Base-by-base conservation (phyloP, 2,329 filamentous ascomycete species). In the Pseudogymnoascus sp. region DNA sequence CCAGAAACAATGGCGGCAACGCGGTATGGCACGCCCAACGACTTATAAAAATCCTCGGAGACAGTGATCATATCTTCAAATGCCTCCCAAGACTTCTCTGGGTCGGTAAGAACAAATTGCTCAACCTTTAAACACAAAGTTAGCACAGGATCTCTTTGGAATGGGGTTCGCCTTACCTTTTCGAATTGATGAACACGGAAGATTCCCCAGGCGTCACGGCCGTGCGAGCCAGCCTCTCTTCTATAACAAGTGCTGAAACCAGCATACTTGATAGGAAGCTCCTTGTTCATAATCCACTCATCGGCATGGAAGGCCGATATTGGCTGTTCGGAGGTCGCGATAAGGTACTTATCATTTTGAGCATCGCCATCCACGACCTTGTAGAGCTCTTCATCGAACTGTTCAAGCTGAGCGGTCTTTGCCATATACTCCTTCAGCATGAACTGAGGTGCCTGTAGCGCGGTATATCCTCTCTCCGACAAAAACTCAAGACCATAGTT, bases 121-220 rank as follows among this genome's bases (percentile, higher is more conserved):
- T 93, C 89, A 62, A 91, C 84, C 86, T 73, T 77, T 70, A 62
- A 76, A 72, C 65, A 7, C 31, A 28, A 53, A 78, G 64, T 64
- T 44, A 56, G 50, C 28, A 56, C 25, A 34, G 25, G 8, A 21
- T 56, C 28, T 34, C 28, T 34, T 21, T 18, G 12, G 36, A 23
- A 46, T 10, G 56, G 31, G 37, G 56, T 11, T 2, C 60, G 10
- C 61, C 71, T 67, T 67, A 86, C 88, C 84, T 96, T 97, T 76
- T 97, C 93, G 72, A 97, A 99, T 76, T 99, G 93, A 76, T 99
- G 95, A 28, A 97, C 93, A 68, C 95, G 89, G 84, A 97, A 99
- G 66, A 97, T 91, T 63, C 95, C 95, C 95, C 95, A 99, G 1
- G 93, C 93, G 75, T 99, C 92, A 74, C 91, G 89, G 31, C 92